A percentile compares a stretch with the other conserved stretches of the same genome.
These are phyloP conservation scores for Arthrobotrys pseudoclavata DNA, from an alignment of 2,329 filamentous ascomycete genomes.

Conservation along the genomic window DNA sequence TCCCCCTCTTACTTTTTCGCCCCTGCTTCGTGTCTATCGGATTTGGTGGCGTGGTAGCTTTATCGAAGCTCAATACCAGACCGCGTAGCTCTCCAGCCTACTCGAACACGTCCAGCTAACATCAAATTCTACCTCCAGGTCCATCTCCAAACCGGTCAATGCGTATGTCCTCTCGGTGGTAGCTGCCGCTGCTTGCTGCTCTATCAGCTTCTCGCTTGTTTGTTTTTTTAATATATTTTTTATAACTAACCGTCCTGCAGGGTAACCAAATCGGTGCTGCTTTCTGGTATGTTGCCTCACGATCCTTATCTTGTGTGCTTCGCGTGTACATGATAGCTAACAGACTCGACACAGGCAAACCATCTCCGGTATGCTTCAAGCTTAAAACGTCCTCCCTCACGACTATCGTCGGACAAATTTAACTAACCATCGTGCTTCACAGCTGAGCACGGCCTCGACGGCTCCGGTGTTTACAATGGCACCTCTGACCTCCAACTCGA, in stretches of 20 bases:
- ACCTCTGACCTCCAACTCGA: conserved; percentile 98
- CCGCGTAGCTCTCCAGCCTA: conserved; percentile 26
- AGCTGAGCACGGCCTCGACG: conserved; percentile 89
- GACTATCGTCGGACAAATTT: neutral
- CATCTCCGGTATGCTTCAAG: conserved; percentile 68
- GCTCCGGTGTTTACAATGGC: conserved; percentile 97
- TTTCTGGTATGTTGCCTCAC: conserved; percentile 80
- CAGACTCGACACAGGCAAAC: conserved; percentile 67
- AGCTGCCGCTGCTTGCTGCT: neutral
- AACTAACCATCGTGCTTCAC: neutral
- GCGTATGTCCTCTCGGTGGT: conserved; percentile 75
- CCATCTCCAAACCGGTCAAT: conserved; percentile 99
- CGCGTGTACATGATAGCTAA: conserved; percentile 33
- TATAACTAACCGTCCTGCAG: conserved; percentile 69
- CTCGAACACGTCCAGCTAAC: conserved; percentile 48
- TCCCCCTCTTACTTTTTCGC: neutral
- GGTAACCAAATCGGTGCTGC: conserved; percentile 99
- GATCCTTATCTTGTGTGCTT: neutral
- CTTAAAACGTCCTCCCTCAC: neutral
- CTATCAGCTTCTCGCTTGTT: conserved; percentile 23
- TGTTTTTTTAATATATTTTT: neutral
- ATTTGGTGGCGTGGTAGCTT: conserved; percentile 24
- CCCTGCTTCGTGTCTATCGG: neutral
- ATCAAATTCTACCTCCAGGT: conserved; percentile 65
- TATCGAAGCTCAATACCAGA: conserved; percentile 11